Conservation (phyloP, 495 filamentous ascomycete species). For the Glarea lozoyensis region DNA sequence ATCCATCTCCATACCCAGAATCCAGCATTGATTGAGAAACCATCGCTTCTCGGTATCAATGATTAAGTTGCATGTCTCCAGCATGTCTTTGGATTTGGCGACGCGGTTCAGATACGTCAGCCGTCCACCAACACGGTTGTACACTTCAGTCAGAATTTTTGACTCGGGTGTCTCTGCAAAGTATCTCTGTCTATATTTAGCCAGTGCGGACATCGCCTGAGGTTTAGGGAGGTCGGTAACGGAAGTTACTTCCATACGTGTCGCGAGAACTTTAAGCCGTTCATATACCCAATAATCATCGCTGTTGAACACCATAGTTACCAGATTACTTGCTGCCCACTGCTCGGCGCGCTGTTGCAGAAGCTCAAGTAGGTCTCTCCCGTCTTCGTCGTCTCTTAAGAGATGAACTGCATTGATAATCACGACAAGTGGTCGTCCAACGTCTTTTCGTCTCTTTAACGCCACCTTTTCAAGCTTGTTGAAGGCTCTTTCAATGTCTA, state of each 20-base stretch:
- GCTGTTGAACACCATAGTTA: slow-evolving; percentile 84
- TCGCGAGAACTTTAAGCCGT: slow-evolving; percentile 78
- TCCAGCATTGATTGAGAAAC: slow-evolving; percentile 93
- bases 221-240: slow-evolving; percentile 71
- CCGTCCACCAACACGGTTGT: slow-evolving; percentile 76
- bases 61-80: slow-evolving; percentile 69
- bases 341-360: slow-evolving; percentile 92
- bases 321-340: slow-evolving; percentile 84
- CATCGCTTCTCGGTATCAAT: slow-evolving; percentile 78
- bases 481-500: slow-evolving; percentile 92
- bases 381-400: slow-evolving; percentile 82
- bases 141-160: slow-evolving; percentile 62
- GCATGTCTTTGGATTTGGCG: slow-evolving; percentile 70
- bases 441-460: slow-evolving; percentile 47
- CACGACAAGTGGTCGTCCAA: slow-evolving; percentile 64
- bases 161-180: slow-evolving; percentile 45
- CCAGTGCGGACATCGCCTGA: slow-evolving; percentile 65
- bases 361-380: slow-evolving; percentile 83
- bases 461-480: slow-evolving; percentile 98
- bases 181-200: slow-evolving; percentile 65
- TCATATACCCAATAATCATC: slow-evolving; percentile 99
- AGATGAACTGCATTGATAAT: slow-evolving; percentile 91
- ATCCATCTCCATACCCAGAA: slow-evolving; percentile 87
- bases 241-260: slow-evolving; percentile 82
- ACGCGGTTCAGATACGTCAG: slow-evolving; percentile 79